Conservation (phyloP, 345 rosid genomes). For the Moricandia arvensis region DNA sequence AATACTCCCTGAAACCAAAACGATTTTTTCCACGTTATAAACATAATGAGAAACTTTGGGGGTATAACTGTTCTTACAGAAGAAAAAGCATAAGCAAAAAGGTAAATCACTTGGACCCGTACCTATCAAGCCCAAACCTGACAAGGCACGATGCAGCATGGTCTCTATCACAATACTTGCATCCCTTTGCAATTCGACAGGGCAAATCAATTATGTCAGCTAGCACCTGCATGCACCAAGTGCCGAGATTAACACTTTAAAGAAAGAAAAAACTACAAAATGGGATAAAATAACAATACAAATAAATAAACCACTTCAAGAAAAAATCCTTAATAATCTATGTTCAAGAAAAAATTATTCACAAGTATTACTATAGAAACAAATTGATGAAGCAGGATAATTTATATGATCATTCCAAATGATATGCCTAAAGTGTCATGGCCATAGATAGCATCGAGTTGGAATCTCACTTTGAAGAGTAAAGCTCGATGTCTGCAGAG, state of each 20-base stretch:
- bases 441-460: conserved; percentile 3
- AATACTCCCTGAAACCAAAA: conserved; percentile 78
- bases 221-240: conserved; percentile 61
- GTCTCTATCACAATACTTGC: conserved; percentile 82
- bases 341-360: background rate
- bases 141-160: conserved; percentile 98
- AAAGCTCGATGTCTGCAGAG: conserved; percentile 96
- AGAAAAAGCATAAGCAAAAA: conserved; percentile 5
- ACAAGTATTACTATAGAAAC: conserved; percentile 4
- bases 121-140: conserved; percentile 94
- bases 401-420: background rate
- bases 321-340: background rate
- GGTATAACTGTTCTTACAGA: background rate
- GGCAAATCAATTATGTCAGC: conserved; percentile 94
- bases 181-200: conserved; percentile 97
- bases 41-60: conserved; percentile 11
- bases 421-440: background rate
- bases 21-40: conserved; percentile 13
- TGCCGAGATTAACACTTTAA: background rate
- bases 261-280: background rate
- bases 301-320: background rate
- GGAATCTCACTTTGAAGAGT: conserved; percentile 81
- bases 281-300: background rate
- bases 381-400: background rate
- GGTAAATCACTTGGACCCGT: conserved; percentile 20